Evolutionary conservation across 768 basidiomycete species (phyloP).

Genomic region (Rossbeevera mucosa): DNA sequence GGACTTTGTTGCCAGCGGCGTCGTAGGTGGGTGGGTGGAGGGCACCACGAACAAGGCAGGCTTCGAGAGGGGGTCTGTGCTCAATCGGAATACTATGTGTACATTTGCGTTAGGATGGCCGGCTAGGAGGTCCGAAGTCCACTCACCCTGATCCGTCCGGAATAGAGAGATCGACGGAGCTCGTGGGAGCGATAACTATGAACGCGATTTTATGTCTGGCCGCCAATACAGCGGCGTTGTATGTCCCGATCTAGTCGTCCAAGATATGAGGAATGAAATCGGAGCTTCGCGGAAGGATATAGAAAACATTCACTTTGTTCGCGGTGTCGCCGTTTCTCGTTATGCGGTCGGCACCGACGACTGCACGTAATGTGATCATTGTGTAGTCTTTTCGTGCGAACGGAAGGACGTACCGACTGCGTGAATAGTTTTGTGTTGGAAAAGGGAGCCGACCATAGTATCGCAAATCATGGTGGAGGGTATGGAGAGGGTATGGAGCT

Average conservation of each 20-base stretch:
- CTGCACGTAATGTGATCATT: constrained; percentile 31
- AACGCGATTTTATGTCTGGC: constrained; percentile 85
- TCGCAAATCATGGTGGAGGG: constrained; percentile 95
- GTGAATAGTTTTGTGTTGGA: constrained; percentile 82
- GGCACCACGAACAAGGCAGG: constrained; percentile 81
- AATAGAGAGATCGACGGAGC: constrained; percentile 84
- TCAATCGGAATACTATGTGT: constrained; percentile 78
- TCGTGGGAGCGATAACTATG: constrained; percentile 89
- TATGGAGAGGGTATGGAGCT: constrained; percentile 78
- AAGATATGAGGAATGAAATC: background rate
- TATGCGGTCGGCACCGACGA: constrained; percentile 85
- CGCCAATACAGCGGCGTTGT: constrained; percentile 92
- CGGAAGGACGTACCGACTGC: constrained; percentile 54
- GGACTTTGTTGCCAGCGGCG: constrained; percentile 45
- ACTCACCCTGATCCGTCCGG: constrained; percentile 58
- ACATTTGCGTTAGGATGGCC: background rate
- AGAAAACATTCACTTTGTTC: constrained; percentile 63
- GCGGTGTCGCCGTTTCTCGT: constrained; percentile 95
- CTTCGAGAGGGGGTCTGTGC: constrained; percentile 83
- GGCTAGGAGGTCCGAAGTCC: background rate
- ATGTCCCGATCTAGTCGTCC: constrained; percentile 69
- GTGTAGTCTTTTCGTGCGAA: background rate
- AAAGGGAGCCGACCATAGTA: constrained; percentile 93
- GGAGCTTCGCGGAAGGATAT: background rate
- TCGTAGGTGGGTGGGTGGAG: constrained; percentile 50